Conservation (phyloP, 768 basidiomycete genomes). For the Rhodosporidiobolus odoratus region DNA sequence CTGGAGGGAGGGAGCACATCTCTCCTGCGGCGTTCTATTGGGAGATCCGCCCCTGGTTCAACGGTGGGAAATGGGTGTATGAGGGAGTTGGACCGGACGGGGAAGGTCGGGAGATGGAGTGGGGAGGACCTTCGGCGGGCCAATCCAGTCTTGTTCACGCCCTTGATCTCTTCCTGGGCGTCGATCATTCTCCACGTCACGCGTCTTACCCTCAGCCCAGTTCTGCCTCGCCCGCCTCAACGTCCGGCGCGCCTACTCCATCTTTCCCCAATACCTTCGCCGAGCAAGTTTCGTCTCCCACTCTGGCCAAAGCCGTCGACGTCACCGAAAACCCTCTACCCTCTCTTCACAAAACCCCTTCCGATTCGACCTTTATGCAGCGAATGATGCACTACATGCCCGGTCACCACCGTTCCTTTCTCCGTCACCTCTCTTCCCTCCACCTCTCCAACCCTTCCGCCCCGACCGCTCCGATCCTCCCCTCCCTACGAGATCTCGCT, state of each 20-base stretch:
- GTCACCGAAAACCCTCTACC: conserved; percentile 6
- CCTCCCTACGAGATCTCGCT: conserved; percentile 63
- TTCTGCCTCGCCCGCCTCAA: too few species aligned
- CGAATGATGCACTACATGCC: conserved; percentile 94
- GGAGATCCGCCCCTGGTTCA: conserved; percentile 86
- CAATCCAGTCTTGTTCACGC: conserved; percentile 86
- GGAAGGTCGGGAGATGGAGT: conserved; percentile 48
- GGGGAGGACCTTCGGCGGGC: conserved; percentile 77
- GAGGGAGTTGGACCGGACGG: conserved; percentile 61
- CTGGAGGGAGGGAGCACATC: conserved; percentile 43
- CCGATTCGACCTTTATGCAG: conserved; percentile 63
- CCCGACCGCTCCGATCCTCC: conserved; percentile 13
- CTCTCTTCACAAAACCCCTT: conserved; percentile 15
- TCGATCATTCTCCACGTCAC: conserved; percentile 51
- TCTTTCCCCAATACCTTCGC: conserved; percentile 1
- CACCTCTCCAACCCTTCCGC: conserved; percentile 44
- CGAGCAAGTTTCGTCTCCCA: conserved; percentile 1
- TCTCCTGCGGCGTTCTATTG: conserved; percentile 77
- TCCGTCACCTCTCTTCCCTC: conserved; percentile 61
- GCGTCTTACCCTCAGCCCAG: not conserved
- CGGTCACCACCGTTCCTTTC: conserved; percentile 71
- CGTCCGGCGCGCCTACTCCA: not conserved
- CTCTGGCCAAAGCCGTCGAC: not conserved
- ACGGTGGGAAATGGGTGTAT: conserved; percentile 73
- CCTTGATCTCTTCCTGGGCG: conserved; percentile 65